Base-by-base conservation (phyloP, 148 eudicot species). In the Beta vulgaris region DNA sequence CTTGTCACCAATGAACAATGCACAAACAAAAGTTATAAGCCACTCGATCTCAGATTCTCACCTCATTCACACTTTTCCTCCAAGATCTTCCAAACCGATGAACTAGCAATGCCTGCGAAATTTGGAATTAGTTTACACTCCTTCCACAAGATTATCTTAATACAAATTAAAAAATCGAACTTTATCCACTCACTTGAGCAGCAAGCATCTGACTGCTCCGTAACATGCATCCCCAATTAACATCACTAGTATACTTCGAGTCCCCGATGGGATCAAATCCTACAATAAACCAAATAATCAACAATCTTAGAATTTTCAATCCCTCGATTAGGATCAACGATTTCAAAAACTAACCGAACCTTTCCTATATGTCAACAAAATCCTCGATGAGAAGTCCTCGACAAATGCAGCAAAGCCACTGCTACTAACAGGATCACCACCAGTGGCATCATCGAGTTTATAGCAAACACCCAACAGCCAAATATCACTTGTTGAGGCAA, bases 121-220 rank as follows among this genome's bases (percentile, higher is more conserved):
- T 49, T 63, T 40, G 16, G 23, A 59, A 49, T 37, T 53, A 53
- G 66, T 54, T 23, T 1, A 64, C 2, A 9, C 8, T 68, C 23
- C 11, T 13, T 68, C 23, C 11, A 53, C n/a, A 29, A 61, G 4
- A 59, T 11, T 18, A 28, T 14, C 21, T 8, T 29, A 40, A 65
- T 42, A 31, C 21, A 44, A 58, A n/a, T 34, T 34, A 59, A 68
- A 11, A 53, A 46, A 42, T 34, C 53, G 36, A 43, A 64, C 18
- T 7, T 2, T 55, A 72, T 32, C 54, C 35, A 51, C 83, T 79
- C 77, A 87, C 98, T 85, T 95, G 97, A 55, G 97, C 98, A 77
- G 89, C 85, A 80, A 95, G 98, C 98, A 95, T 95, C 83, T 95
- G 98, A 76, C 98, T 89, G 78, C 98, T 92, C 68, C 98, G 92